Percentiles rank a stretch among this genome's conserved stretches.
These are phyloP conservation scores for Coemansia sp. DNA, from an alignment of 192 early-diverging fungal species.

Conservation along the genomic window DNA sequence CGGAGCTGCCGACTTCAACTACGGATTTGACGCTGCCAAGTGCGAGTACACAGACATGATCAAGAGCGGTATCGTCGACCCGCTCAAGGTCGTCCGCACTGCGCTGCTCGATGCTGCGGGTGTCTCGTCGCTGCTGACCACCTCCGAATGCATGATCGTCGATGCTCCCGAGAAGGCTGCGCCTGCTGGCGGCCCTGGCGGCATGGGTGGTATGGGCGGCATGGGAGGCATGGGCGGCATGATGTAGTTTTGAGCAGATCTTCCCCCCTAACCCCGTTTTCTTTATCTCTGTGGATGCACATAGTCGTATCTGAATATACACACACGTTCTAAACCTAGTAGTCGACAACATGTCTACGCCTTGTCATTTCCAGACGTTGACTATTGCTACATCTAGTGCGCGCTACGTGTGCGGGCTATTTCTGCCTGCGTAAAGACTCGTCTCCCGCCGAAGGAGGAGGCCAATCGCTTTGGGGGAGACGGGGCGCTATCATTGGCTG, in stretches of 20 bases:
- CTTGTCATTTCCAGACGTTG: constrained; percentile 2
- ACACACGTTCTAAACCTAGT: constrained; percentile 2
- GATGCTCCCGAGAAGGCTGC: constrained; percentile 87
- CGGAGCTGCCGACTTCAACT: constrained; percentile 80
- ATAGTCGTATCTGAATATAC: background rate
- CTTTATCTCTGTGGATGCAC: background rate
- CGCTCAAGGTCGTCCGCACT: constrained; percentile 99
- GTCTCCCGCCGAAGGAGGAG: background rate
- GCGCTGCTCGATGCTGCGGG: constrained; percentile 96
- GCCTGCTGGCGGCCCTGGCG: constrained; percentile 58
- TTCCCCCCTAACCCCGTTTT: constrained; percentile 4
- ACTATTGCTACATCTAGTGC: background rate
- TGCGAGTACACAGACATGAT: constrained; percentile 98
- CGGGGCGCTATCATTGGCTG: background rate
- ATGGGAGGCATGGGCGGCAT: constrained; percentile 62
- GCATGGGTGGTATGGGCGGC: constrained; percentile 81
- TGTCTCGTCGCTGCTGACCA: constrained; percentile 96
- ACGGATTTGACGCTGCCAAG: constrained; percentile 90
- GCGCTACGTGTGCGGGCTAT: background rate
- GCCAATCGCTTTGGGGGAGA: constrained; percentile 1
- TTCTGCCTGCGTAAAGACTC: background rate
- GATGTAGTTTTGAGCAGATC: constrained; percentile 33
- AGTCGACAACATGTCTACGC: background rate
- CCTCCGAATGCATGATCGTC: constrained; percentile 98
- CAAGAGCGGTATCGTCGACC: constrained; percentile 96